Evolutionary conservation across 179 eudicot species (phyloP).

Genomic region (Camellia oleifera): DNA sequence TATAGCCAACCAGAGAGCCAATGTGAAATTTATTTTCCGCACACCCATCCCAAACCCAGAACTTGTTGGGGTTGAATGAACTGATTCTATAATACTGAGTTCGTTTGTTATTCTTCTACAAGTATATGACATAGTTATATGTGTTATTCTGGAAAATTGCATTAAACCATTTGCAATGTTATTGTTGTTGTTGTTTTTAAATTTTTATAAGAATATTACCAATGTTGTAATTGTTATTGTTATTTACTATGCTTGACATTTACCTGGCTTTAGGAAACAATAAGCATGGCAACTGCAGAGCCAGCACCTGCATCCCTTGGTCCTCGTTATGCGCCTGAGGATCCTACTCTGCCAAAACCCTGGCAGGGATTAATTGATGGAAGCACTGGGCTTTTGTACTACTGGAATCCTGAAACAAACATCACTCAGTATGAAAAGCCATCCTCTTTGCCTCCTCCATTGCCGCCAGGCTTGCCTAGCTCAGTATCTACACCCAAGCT

Average conservation of each 20-base stretch:
- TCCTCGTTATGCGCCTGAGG: conserved; percentile 93
- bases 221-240: not conserved
- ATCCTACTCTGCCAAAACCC: conserved; percentile 82
- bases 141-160: not conserved
- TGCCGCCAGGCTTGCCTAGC: conserved; percentile 53
- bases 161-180: not conserved
- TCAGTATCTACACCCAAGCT: conserved; percentile 47
- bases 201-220: not conserved
- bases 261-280: not conserved
- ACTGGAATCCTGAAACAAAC: conserved; percentile 93
- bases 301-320: conserved; percentile 60
- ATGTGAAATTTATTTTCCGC: no score
- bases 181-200: no score
- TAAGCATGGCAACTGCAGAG: conserved; percentile 66
- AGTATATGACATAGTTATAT: not conserved
- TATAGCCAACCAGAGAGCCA: not conserved
- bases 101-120: not conserved
- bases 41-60: not conserved
- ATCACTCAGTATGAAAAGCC: conserved; percentile 92
- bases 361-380: conserved; percentile 98
- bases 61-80: not conserved
- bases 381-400: conserved; percentile 63
- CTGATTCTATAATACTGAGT: not conserved
- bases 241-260: not conserved
- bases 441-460: conserved; percentile 36